Evolutionary conservation across 2,329 filamentous ascomycete species (phyloP).

Genomic region (Penicillium sp.): DNA sequence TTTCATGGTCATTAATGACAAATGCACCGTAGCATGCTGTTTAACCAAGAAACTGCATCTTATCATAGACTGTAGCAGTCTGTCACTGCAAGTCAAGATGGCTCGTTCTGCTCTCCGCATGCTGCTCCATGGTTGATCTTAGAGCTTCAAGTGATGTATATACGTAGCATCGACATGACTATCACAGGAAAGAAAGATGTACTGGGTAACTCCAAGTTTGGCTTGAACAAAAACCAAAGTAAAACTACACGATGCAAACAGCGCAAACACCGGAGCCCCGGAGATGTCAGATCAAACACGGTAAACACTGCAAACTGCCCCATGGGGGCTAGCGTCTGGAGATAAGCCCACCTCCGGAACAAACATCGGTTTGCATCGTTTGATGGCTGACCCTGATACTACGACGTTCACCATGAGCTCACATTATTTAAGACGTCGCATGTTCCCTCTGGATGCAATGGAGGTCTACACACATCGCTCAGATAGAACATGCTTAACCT

Average conservation of each 20-base stretch:
- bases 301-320: background rate
- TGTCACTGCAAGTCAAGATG: too few relatives aligned
- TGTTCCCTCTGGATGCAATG: background rate
- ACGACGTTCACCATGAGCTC: background rate
- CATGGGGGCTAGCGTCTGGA: background rate
- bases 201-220: too few relatives aligned
- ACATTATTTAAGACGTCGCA: background rate
- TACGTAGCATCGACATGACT: too few relatives aligned
- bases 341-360: background rate
- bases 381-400: background rate
- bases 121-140: background rate
- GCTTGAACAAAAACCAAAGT: too few relatives aligned
- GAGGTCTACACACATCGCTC: background rate
- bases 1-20: too few relatives aligned
- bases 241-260: background rate
- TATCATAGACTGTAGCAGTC: background rate
- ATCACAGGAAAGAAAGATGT: too few relatives aligned
- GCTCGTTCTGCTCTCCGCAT: background rate
- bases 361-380: background rate
- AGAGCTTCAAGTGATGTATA: background rate
- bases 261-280: background rate
- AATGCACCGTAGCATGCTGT: too few relatives aligned
- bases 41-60: background rate
- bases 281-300: background rate
- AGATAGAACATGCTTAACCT: background rate